Evolutionary conservation across 2,329 filamentous ascomycete genomes (phyloP).

Genomic region (Colletotrichum caudatum): DNA sequence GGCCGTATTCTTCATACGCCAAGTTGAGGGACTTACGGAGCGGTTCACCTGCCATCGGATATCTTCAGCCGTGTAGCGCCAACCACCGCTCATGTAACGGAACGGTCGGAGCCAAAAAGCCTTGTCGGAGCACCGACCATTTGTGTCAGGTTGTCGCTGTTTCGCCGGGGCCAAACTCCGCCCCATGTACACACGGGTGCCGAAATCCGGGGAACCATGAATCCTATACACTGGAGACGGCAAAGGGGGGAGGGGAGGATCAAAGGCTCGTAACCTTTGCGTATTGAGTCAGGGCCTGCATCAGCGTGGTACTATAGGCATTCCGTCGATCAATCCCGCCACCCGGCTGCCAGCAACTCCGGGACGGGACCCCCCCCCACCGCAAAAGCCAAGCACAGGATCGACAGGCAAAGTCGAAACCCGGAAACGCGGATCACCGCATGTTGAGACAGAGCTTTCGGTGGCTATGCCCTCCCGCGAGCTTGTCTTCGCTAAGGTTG

Average conservation of each 20-base stretch:
- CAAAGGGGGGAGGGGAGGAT: too few relatives aligned
- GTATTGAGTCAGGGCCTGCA: not conserved
- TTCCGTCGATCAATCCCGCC: not conserved
- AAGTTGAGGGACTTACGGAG: too few relatives aligned
- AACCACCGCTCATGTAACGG: not conserved
- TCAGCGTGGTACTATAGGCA: not conserved
- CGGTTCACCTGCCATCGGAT: not conserved
- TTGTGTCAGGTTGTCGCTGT: not conserved
- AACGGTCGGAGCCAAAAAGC: not conserved
- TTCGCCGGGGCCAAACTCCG: not conserved
- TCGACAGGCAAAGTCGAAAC: constrained; percentile 6
- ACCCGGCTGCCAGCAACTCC: constrained; percentile 3
- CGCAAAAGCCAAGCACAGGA: constrained; percentile 1
- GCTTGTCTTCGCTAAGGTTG: not conserved
- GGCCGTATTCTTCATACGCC: not conserved
- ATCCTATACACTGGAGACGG: not conserved
- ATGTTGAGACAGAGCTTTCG: not conserved
- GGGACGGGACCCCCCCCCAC: not conserved
- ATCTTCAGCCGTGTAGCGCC: not conserved
- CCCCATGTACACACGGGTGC: not conserved
- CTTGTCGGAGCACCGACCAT: not conserved
- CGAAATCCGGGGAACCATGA: not conserved
- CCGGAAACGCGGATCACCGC: not conserved
- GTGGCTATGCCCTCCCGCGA: not conserved
- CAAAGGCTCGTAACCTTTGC: too few relatives aligned